A percentile compares a stretch with the other conserved stretches of the same genome.
Evolutionary conservation across 2,329 filamentous ascomycete species (phyloP).

Genomic region (Fusarium protoensiforme): DNA sequence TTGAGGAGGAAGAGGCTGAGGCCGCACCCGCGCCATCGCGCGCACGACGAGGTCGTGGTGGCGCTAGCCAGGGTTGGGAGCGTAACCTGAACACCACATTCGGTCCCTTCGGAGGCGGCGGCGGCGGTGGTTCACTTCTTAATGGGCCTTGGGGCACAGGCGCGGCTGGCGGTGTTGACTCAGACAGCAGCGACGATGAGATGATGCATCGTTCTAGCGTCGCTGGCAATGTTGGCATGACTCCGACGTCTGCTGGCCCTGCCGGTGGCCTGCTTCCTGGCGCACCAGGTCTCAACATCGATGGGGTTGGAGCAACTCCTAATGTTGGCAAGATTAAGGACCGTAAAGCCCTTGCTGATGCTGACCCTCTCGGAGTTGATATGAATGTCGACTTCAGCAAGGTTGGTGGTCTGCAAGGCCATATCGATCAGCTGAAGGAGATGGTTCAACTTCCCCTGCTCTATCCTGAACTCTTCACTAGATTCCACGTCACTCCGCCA

Average conservation of each 20-base stretch:
- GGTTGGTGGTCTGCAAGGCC: slow-evolving; percentile 90
- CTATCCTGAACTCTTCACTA: slow-evolving; percentile 93
- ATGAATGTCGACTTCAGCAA: slow-evolving; percentile 93
- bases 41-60: slow-evolving; percentile 71
- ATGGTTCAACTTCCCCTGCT: slow-evolving; percentile 96
- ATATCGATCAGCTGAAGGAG: slow-evolving; percentile 97
- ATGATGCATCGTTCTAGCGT: slow-evolving; percentile 69
- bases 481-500: slow-evolving; percentile 92
- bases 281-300: slow-evolving; percentile 53
- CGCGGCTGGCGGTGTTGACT: slow-evolving; percentile 83
- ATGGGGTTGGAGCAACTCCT: slow-evolving; percentile 66
- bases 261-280: slow-evolving; percentile 59
- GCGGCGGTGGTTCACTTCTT: slow-evolving; percentile 77
- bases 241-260: slow-evolving; percentile 63
- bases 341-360: slow-evolving; percentile 89
- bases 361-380: slow-evolving; percentile 93
- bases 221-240: slow-evolving; percentile 71
- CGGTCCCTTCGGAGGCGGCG: slow-evolving; percentile 91
- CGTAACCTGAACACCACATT: slow-evolving; percentile 88
- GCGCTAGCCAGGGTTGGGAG: slow-evolving; percentile 73
- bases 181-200: slow-evolving; percentile 97
- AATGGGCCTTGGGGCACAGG: slow-evolving; percentile 79
- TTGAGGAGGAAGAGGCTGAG: slow-evolving; percentile 80
- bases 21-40: slow-evolving; percentile 76
- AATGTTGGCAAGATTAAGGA: slow-evolving; percentile 96